Evolutionary conservation across 2,329 filamentous ascomycete species (phyloP), one percentile per base, ranked within the genome.

Genomic region (Curvularia spicifera): DNA sequence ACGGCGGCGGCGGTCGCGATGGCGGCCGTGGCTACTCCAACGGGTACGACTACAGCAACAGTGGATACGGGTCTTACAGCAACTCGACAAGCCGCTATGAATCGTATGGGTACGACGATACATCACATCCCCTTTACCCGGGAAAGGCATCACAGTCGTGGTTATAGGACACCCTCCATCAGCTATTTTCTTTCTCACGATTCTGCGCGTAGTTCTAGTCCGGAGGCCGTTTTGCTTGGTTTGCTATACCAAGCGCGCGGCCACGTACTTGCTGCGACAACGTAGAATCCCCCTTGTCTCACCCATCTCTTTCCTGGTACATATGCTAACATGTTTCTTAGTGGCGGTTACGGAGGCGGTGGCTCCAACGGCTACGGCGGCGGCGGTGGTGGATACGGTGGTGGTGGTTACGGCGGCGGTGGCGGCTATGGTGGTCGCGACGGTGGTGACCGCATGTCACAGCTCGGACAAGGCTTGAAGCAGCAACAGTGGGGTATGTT

Each of bases 401-500:
- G 85, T 66, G 61, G 64, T 42, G 95, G 33, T n/a, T 37, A 37
- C 12, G 33, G 33, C 39, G 33, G 33, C 35, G 64, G 64, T 53
- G 60, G 66, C 45, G 61, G 64, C 37, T 65, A 64, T 20, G 87
- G 85, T 65, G 89, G 85, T 67, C 64, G 64, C 42, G 64, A 66
- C 47, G 91, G 92, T 67, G 93, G 94, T 78, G 95, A 99, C 81
- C 89, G 91, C 72, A 99, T 99, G 95, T 90, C 88, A 69, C 89
- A 90, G 78, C 91, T 99, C 63, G 95, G 95, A 71, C 85, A 92
- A 64, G 88, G 89, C 70, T 83, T 99, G 67, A 94, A 96, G 82
- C 87, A 89, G 73, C 95, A 97, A 76, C 84, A 88, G 64, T 99
- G 91, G 91, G 91, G 91, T 94, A 82, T 78, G 90, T 84, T 37